phyloP scores from a whole-genome alignment of 2,329 filamentous ascomycete genomes.

The Botryotinia convoluta region DNA sequence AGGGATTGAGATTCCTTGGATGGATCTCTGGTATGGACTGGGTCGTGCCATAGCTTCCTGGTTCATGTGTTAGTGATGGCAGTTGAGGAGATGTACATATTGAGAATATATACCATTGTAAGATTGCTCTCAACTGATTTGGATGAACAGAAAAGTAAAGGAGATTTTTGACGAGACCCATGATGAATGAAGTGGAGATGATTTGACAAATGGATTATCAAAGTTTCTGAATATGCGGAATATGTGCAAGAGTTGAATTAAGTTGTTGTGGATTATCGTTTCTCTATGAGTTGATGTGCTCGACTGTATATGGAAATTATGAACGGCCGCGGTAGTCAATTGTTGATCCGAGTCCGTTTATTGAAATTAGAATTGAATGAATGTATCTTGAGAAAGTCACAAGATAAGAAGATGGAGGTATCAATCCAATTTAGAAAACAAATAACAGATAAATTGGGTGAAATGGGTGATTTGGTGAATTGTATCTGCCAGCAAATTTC shows the following conservation, averaged over 20 bases:
- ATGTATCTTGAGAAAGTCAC: not conserved
- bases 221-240: not conserved
- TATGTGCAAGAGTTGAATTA: not conserved
- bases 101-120: constrained; percentile 69
- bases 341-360: not conserved
- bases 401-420: not conserved
- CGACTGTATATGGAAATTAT: not conserved
- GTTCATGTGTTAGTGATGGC: constrained; percentile 21
- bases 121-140: constrained; percentile 72
- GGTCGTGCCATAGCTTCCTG: constrained; percentile 96
- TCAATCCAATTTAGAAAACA: no score
- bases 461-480: not conserved
- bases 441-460: not conserved
- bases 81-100: not conserved
- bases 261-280: not conserved
- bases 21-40: constrained; percentile 79
- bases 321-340: not conserved
- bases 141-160: constrained; percentile 76
- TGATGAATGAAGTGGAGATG: constrained; percentile 40
- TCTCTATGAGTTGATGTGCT: not conserved
- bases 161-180: constrained; percentile 53
- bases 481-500: constrained; percentile 5
- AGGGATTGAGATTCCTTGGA: constrained; percentile 72
- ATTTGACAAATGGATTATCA: not conserved
- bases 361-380: not conserved